phyloP scores from a whole-genome alignment of 352 stramenopile genomes.

The Phytophthora sp. region DNA sequence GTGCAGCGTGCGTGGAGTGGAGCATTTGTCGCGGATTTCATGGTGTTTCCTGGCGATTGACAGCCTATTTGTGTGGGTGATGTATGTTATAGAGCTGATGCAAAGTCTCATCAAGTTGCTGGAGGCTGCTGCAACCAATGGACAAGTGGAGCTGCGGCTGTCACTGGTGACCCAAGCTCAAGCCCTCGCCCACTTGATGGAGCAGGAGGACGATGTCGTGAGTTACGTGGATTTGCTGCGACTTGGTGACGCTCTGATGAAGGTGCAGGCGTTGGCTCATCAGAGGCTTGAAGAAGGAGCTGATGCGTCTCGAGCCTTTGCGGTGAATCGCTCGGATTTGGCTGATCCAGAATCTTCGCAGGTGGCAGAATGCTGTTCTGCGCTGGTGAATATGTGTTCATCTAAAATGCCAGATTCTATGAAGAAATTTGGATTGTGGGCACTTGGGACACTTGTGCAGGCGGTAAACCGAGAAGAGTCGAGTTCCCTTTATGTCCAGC shows the following conservation, averaged over 20 bases:
- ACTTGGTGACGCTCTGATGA: conserved; percentile 49
- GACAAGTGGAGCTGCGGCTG: conserved; percentile 32
- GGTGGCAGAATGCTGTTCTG: conserved; percentile 27
- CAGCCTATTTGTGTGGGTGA: conserved; percentile 2
- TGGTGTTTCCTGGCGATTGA: neutral
- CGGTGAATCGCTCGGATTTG: conserved; percentile 23
- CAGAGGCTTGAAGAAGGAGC: conserved; percentile 19
- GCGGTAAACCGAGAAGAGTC: conserved; percentile 30
- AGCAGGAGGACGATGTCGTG: conserved; percentile 40
- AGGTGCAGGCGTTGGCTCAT: conserved; percentile 34
- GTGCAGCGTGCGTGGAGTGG: conserved; percentile 43
- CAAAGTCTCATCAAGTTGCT: conserved; percentile 40
- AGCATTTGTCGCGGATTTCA: neutral
- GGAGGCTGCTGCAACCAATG: conserved; percentile 14
- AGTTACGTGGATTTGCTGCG: conserved; percentile 56
- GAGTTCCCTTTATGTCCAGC: conserved; percentile 16
- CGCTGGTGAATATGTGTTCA: conserved; percentile 55
- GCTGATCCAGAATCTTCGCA: conserved; percentile 14
- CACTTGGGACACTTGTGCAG: conserved; percentile 45
- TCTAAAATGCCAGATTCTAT: conserved; percentile 60
- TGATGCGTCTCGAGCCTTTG: conserved; percentile 20
- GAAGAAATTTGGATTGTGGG: conserved; percentile 54
- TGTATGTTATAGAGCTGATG: conserved; percentile 32
- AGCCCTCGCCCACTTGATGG: conserved; percentile 44
- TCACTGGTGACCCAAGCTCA: conserved; percentile 47